Base-by-base conservation (phyloP, 2,329 filamentous ascomycete species). In the Lachnellula subtilissima region DNA sequence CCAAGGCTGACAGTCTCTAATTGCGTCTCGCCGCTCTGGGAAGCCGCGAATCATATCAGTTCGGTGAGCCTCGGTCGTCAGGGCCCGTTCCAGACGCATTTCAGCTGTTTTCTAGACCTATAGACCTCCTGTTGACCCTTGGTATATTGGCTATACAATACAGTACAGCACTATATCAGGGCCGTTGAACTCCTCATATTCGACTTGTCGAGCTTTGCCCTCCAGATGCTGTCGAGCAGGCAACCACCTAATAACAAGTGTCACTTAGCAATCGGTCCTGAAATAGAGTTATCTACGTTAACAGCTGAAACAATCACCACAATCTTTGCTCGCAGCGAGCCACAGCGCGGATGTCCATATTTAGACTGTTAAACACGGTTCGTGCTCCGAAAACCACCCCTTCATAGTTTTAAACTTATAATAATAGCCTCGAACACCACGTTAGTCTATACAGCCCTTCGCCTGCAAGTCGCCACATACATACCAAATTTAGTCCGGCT, bases 391-490 rank as follows among this genome's bases (percentile, higher is more conserved):
- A 45, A 12, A 32, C 4, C 40, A 42, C 36, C 23, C 37, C 28
- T 43, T 37, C 19, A 19, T 42, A 22, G n/a, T 35, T 23, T 25
- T 12, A 19, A 17, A 23, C 42, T 19, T 17, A 45, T 6, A 12
- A 45, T 45, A 19, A 14, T 19, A 45, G 40, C 43, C 42, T 42
- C 32, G 35, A 52, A 36, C 40, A 52, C 28, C 50, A 43, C 42
- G 39, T 39, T 22, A 52, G 8, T 22, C 12, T 36, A 15, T 19
- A 36, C 23, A 25, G 15, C n/a, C 32, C 12, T 5, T 17, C 19
- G 40, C 43, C 22, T 49, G 52, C 52, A 50, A 17, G 47, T 50
- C 23, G 9, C 52, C 45, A n/a, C 23, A 28, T 23, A 45, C 48
- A 17, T 25, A 46, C 7, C 36, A 45, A 48, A 19, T 37, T 32